Evolutionary conservation across 352 stramenopile species (phyloP).

Genomic region (Phytophthora uliginosa): DNA sequence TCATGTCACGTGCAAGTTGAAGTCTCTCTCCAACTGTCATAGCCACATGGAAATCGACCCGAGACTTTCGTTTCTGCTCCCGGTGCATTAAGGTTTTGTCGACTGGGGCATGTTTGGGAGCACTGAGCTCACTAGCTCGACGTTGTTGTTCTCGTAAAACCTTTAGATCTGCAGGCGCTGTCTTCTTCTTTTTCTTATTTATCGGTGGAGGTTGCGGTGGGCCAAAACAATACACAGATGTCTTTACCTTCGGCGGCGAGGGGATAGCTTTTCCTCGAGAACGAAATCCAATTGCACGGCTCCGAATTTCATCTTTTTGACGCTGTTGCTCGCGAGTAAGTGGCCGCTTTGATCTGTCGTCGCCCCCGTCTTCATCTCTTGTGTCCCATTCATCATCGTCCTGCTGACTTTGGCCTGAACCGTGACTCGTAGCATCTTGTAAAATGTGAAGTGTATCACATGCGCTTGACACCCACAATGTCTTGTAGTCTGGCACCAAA

Average conservation of each 20-base stretch:
- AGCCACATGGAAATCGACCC: conserved; percentile 64
- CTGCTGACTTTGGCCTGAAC: conserved; percentile 16
- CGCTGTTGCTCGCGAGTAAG: conserved; percentile 69
- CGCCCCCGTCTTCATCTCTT: conserved; percentile 45
- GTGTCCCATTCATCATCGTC: conserved; percentile 38
- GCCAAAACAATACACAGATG: conserved; percentile 64
- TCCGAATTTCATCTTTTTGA: conserved; percentile 76
- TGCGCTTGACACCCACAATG: conserved; percentile 61
- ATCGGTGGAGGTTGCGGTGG: conserved; percentile 41
- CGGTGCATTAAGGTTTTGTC: conserved; percentile 68
- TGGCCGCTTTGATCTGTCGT: conserved; percentile 39
- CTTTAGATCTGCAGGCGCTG: conserved; percentile 36
- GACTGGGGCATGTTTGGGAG: conserved; percentile 68
- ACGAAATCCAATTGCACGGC: conserved; percentile 63
- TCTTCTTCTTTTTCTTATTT: conserved; percentile 53
- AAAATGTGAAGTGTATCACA: conserved; percentile 67
- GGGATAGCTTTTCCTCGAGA: conserved; percentile 70
- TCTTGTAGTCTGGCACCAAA: conserved; percentile 41
- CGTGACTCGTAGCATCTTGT: conserved; percentile 45
- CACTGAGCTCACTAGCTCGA: conserved; percentile 68
- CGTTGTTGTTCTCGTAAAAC: conserved; percentile 64
- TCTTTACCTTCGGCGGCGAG: conserved; percentile 59
- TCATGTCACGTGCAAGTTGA: conserved; percentile 64
- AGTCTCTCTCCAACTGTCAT: conserved; percentile 78
- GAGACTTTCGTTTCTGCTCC: conserved; percentile 69